phyloP scores from a whole-genome alignment of 352 stramenopile species.

The Pythium myriotylum region DNA sequence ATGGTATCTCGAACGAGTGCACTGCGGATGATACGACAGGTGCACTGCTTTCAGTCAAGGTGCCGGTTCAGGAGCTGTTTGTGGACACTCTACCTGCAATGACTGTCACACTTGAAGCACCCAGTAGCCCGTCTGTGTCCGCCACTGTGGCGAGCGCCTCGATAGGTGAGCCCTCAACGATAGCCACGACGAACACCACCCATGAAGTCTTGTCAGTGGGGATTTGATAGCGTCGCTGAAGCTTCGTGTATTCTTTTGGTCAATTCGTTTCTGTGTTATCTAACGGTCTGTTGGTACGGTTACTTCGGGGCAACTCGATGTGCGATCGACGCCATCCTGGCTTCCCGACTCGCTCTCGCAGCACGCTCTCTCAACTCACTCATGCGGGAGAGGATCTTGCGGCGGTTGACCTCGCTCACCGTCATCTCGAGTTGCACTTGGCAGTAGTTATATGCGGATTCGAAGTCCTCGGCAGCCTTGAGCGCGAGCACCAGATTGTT shows the following conservation, averaged over 20 bases:
- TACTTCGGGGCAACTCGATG: not conserved
- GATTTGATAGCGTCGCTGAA: constrained; percentile 14
- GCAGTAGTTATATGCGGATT: constrained; percentile 59
- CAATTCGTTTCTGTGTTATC: not conserved
- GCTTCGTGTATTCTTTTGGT: constrained; percentile 4
- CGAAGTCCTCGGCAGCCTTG: constrained; percentile 63
- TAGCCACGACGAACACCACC: not conserved
- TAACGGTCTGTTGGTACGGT: too few relatives aligned
- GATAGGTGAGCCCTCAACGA: not conserved
- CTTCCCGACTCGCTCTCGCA: constrained; percentile 26
- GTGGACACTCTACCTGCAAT: constrained; percentile 32
- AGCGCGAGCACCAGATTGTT: constrained; percentile 84
- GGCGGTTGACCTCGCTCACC: constrained; percentile 66
- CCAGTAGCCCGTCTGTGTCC: not conserved
- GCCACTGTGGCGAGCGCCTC: not conserved
- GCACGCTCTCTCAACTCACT: constrained; percentile 58
- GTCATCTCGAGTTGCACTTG: constrained; percentile 74
- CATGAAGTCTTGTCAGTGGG: constrained; percentile 23
- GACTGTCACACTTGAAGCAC: constrained; percentile 18
- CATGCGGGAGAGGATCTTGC: constrained; percentile 83
- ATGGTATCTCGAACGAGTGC: constrained; percentile 32
- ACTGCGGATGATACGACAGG: constrained; percentile 12
- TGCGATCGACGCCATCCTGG: not conserved
- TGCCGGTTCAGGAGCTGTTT: constrained; percentile 43
- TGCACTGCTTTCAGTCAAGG: constrained; percentile 31